Evolutionary conservation across 768 basidiomycete genomes (phyloP), one percentile per base, ranked within the genome.

Genomic region (Leucogyrophana mollusca): DNA sequence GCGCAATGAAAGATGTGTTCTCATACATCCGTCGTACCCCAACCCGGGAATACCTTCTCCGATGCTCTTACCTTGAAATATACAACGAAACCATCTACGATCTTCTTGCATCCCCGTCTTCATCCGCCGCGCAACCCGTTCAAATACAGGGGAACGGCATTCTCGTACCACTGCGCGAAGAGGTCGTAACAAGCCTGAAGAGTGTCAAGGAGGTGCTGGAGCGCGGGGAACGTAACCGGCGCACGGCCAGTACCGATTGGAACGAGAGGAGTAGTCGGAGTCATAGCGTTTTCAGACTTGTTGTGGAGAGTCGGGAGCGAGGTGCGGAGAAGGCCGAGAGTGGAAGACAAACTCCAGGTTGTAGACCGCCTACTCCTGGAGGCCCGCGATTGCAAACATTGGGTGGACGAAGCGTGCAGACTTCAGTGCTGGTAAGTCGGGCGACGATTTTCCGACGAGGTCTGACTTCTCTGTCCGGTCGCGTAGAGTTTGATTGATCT

Each of bases 171-270:
- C 74, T 95, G 34, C 73, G 87, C 33, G 95, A 97, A 61, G 91
- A 94, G 60, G 93, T 94, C 2, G 91, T 98, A n/a, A 93, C 90
- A 11, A 88, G 87, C 55, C 71, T 95, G 22, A 87, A 87, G 56
- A 80, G 87, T 32, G 91, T 98, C 11, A 80, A 83, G 43, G 90
- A 90, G 49, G 87, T 97, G 4, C 69, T 99, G 55, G 77, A 80
- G 56, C 73, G 91, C 18, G 95, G 95, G 4, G 92, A 96, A 62
- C 82, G 86, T 3, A 85, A 91, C 57, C 73, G 95, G 40, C 74
- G 92, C 50, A 96, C 94, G 3, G 94, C 94, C 1, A 90, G 84
- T 55, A 99, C 96, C n/a, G 95, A 99, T 59, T 99, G 95, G 95
- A 99, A 99, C 61, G 89, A 94, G 57, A 71, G 95, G 48, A 94